Base-by-base conservation (phyloP, 306 rosid species). In the Herpetospermum pedunculosum region DNA sequence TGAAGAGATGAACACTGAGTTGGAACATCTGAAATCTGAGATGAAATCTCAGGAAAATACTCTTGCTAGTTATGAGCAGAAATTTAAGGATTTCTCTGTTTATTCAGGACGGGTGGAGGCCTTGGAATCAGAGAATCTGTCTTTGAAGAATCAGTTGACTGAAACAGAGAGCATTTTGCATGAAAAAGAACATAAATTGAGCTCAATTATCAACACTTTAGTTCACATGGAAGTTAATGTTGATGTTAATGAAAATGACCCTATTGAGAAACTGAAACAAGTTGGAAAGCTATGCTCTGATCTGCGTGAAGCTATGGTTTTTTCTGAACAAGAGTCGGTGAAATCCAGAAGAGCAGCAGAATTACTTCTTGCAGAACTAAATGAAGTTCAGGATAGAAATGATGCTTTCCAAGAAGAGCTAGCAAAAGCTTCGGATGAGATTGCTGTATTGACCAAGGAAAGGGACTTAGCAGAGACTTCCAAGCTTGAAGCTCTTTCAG, bases 321-420 rank as follows among this genome's bases (percentile, higher is more conserved):
- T 87, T 81, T 92, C 87, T 46, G 92, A 89, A 73, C 96, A 88
- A 82, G 96, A 87, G 79, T 83, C 83, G 8, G 85, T 78, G 85
- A 94, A 91, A 85, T 94, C 97, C 58, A 87, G 81, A 77, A 89
- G 95, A 84, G 91, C 99, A 77, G 85, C 97, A 48, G 92, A 91
- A 80, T 89, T 94, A 59, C 97, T 94, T 68, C 86, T 89, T 81
- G 92, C 96, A 38, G 99, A 94, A 80, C 54, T 94, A 87, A 91
- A 94, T 75, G 99, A 94, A 84, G 97, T 89, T 76, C 97, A 94
- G 88, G 99, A 94, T 78, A 94, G 96, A 81, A 94, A 91, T 84
- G 99, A 94, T 70, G 75, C 80, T 84, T 89, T 91, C 75, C 99
- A 89, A 77, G 99, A 94, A 78, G 96, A 94, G 85, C 86, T 89